A percentile compares a stretch with the other conserved stretches of the same genome.
Conservation (phyloP, 2,329 filamentous ascomycete species). For the Aspergillus vadensis region DNA sequence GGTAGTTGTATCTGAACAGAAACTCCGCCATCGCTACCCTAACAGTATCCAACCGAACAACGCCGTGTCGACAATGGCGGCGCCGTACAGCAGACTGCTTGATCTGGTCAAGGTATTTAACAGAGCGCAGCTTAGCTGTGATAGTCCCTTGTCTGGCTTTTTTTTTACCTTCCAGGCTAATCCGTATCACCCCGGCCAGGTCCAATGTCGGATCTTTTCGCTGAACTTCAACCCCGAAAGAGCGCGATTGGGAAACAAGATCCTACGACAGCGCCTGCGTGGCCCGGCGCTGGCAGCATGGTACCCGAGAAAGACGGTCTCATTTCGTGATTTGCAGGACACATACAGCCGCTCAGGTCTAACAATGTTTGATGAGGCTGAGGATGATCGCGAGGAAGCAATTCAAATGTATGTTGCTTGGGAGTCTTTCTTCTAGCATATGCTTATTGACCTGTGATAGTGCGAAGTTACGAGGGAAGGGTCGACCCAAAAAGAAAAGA, state of each 20-base stretch:
- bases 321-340: slow-evolving; percentile 72
- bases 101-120: slow-evolving; percentile 76
- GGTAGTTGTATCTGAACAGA: background rate
- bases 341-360: slow-evolving; percentile 66
- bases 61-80: slow-evolving; percentile 45
- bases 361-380: slow-evolving; percentile 70
- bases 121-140: background rate
- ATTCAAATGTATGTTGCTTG: slow-evolving; percentile 57
- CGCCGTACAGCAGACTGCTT: slow-evolving; percentile 55
- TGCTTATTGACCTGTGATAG: slow-evolving; percentile 43
- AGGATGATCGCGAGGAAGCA: slow-evolving; percentile 75
- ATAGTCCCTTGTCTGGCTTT: background rate
- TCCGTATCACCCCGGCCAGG: slow-evolving; percentile 51
- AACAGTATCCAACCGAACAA: background rate
- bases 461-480: slow-evolving; percentile 79
- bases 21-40: background rate
- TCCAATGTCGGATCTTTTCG: slow-evolving; percentile 88
- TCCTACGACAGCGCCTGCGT: slow-evolving; percentile 82
- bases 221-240: slow-evolving; percentile 86
- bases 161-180: background rate
- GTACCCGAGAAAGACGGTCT: slow-evolving; percentile 76
- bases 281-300: slow-evolving; percentile 84
- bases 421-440: background rate
- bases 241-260: slow-evolving; percentile 82
- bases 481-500: slow-evolving; percentile 85